Evolutionary conservation across 768 basidiomycete species (phyloP).

Genomic region (Collybia sordida): DNA sequence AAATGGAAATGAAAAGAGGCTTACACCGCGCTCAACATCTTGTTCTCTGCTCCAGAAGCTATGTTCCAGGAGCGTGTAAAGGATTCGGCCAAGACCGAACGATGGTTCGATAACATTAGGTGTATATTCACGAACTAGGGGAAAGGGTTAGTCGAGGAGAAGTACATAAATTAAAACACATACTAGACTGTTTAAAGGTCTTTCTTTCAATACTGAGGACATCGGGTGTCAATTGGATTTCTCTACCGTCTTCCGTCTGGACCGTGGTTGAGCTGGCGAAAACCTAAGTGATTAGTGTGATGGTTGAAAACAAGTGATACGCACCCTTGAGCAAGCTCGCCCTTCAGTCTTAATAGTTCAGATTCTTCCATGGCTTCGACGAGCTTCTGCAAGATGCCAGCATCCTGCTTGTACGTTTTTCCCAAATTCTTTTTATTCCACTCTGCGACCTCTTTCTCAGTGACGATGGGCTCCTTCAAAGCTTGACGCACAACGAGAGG

Average conservation of each 20-base stretch:
- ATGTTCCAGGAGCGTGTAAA: constrained; percentile 94
- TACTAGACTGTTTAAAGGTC: constrained; percentile 86
- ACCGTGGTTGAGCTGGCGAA: constrained; percentile 41
- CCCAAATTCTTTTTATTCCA: constrained; percentile 90
- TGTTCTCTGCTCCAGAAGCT: constrained; percentile 93
- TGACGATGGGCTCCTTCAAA: constrained; percentile 80
- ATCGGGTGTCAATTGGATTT: constrained; percentile 71
- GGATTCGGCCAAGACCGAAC: constrained; percentile 94
- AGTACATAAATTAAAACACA: constrained; percentile 21
- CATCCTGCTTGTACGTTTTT: constrained; percentile 85
- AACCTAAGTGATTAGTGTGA: neutral
- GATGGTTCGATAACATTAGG: constrained; percentile 99
- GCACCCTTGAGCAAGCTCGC: constrained; percentile 74
- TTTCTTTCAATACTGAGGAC: constrained; percentile 77
- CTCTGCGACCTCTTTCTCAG: constrained; percentile 75
- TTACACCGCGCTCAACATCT: constrained; percentile 85
- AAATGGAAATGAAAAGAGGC: constrained; percentile 26
- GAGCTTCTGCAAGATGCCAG: constrained; percentile 59
- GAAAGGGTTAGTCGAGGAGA: neutral
- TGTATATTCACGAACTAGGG: constrained; percentile 86
- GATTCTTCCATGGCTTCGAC: constrained; percentile 69
- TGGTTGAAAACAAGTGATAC: constrained; percentile 20
- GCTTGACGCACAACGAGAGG: constrained; percentile 85
- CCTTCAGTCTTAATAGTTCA: constrained; percentile 63
- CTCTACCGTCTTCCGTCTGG: constrained; percentile 56